Evolutionary conservation across 1,284 basidiomycete genomes (phyloP).

Genomic region (Ceratobasidium sp.): DNA sequence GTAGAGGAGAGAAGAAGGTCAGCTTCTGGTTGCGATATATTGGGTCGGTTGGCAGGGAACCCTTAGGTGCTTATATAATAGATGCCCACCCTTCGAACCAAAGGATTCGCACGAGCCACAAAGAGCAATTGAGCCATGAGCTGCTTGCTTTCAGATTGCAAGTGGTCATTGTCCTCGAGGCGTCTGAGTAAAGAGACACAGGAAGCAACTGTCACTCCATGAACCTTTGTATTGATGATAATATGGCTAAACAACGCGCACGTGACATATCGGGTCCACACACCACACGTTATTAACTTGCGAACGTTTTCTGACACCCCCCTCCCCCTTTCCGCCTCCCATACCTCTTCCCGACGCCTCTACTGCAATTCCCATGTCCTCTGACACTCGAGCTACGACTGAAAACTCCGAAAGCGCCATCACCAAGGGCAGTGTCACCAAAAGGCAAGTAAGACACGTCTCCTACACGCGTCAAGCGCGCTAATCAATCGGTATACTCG

Average conservation of each 20-base stretch:
- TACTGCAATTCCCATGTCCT: not conserved
- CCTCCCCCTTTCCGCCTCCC: not conserved
- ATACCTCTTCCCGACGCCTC: not conserved
- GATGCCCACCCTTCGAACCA: not conserved
- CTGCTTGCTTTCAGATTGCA: not conserved
- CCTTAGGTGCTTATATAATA: not conserved
- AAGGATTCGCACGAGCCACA: not conserved
- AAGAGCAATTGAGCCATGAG: not conserved
- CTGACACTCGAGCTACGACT: not conserved
- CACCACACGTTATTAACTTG: not conserved
- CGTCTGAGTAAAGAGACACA: constrained; percentile 1
- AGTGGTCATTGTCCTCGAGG: not conserved
- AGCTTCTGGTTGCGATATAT: not conserved
- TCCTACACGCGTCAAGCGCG: not conserved
- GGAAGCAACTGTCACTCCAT: not conserved
- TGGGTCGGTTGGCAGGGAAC: not conserved
- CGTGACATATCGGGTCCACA: constrained; percentile 8
- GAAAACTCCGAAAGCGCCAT: constrained; percentile 8
- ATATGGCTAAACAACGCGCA: constrained; percentile 8
- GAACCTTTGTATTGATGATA: not conserved
- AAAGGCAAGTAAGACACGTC: constrained; percentile 66
- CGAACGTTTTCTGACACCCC: not conserved
- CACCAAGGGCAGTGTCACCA: constrained; percentile 75
- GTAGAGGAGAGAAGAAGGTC: not conserved
- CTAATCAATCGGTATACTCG: constrained; percentile 42